Evolutionary conservation across 2,329 filamentous ascomycete genomes (phyloP).

Genomic region (Colletotrichum zoysiae): DNA sequence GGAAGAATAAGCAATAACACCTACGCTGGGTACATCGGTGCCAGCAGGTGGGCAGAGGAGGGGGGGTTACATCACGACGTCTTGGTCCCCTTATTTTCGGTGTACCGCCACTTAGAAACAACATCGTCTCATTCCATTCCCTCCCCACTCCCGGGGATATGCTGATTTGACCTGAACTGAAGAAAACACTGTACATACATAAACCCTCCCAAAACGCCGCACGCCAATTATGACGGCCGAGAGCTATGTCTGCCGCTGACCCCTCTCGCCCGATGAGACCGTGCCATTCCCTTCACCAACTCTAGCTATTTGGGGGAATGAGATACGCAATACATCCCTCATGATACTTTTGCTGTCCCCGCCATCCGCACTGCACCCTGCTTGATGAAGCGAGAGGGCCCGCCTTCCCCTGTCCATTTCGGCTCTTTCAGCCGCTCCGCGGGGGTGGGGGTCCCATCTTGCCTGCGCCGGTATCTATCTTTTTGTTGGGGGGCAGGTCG

Average conservation of each 20-base stretch:
- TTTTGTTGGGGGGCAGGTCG: constrained; percentile 79
- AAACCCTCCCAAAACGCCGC: constrained; percentile 29
- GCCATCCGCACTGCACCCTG: not conserved
- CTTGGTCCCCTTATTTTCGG: not conserved
- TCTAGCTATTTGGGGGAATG: constrained; percentile 6
- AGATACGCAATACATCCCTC: constrained; percentile 9
- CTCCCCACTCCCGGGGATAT: not conserved
- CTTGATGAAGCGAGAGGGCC: not conserved
- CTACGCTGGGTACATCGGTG: not conserved
- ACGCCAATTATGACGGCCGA: constrained; percentile 28
- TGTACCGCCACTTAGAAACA: not conserved
- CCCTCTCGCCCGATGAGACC: constrained; percentile 2
- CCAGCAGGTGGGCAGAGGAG: not conserved
- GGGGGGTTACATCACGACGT: not conserved
- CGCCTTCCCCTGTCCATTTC: not conserved
- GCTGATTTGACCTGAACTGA: constrained; percentile 7
- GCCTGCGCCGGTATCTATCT: constrained; percentile 72
- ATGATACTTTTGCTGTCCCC: not conserved
- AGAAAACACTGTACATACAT: not conserved
- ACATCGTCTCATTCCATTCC: constrained; percentile 9
- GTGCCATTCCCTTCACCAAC: constrained; percentile 6
- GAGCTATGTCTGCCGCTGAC: constrained; percentile 14
- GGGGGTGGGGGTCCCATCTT: constrained; percentile 60
- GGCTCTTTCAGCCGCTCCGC: constrained; percentile 31
- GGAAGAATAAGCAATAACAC: too few relatives aligned